Conservation (phyloP, 2,329 filamentous ascomycete species). For the Arthrobotrys megalospora region DNA sequence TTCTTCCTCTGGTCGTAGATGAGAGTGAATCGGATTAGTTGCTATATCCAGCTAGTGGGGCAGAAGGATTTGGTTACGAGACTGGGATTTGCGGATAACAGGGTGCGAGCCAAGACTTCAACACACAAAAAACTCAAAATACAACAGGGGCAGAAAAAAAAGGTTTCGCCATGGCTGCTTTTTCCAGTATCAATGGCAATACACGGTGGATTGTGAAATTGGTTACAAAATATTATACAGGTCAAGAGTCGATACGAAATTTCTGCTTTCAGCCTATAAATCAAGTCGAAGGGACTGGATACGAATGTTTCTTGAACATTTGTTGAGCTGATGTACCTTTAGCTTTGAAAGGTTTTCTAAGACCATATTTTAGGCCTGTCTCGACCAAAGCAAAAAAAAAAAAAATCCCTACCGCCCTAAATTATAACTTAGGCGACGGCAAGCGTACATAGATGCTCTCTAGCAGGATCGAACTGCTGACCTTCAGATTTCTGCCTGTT, state of each 20-base stretch:
- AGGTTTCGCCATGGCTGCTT: too few species aligned
- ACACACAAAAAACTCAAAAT: not conserved
- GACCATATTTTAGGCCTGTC: too few species aligned
- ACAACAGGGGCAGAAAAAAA: slow-evolving; percentile 1
- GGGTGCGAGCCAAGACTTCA: not conserved
- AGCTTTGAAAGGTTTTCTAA: too few species aligned
- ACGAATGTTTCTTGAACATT: too few species aligned
- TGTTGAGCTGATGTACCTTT: too few species aligned
- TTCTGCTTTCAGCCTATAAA: too few species aligned
- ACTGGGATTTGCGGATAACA: not conserved
- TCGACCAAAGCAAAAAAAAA: not conserved
- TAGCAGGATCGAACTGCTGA: slow-evolving; percentile 59
- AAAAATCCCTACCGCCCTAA: not conserved
- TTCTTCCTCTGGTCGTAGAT: slow-evolving; percentile 49
- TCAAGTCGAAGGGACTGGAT: too few species aligned
- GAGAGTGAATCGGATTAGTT: not conserved
- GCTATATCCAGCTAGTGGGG: not conserved
- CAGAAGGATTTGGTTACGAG: too few species aligned
- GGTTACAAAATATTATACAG: too few species aligned
- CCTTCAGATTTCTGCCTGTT: slow-evolving; percentile 52
- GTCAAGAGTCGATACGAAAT: too few species aligned
- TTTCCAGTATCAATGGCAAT: too few species aligned
- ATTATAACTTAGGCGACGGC: not conserved
- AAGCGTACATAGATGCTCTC: slow-evolving; percentile 23
- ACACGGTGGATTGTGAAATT: too few species aligned